phyloP scores from a whole-genome alignment of 2,329 filamentous ascomycete species.

The Orbilia brochopaga region DNA sequence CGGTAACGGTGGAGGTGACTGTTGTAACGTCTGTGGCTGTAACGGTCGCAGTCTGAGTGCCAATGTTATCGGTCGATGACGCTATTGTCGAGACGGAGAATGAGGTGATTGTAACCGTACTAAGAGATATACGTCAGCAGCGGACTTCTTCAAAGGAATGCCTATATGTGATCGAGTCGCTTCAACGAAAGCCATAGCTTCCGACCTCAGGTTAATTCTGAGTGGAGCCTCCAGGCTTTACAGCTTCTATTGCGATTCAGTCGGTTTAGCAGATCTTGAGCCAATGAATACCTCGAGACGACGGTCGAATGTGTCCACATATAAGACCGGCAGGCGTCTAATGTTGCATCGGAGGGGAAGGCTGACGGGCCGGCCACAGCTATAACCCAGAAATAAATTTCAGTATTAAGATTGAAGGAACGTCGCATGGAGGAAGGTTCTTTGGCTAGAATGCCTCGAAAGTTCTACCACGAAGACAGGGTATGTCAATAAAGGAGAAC shows the following conservation, averaged over 20 bases:
- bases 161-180: no score
- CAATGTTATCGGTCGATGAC: neutral
- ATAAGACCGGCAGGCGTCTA: constrained; percentile 25
- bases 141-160: no score
- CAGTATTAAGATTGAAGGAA: neutral
- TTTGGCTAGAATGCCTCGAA: no score
- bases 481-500: no score
- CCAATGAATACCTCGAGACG: constrained; percentile 10
- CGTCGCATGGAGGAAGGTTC: no score
- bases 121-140: neutral
- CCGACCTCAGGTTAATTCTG: no score
- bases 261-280: no score
- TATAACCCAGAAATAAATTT: neutral
- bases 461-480: no score
- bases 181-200: no score
- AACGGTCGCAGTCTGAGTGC: constrained; percentile 12
- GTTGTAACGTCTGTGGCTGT: neutral
- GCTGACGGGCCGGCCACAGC: constrained; percentile 17
- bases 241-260: no score
- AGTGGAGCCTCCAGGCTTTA: no score
- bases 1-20: constrained; percentile 11
- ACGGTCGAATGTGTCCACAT: constrained; percentile 27
- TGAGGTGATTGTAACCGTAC: constrained; percentile 12
- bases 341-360: constrained; percentile 8
- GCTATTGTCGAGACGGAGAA: neutral